Percentiles rank a stretch among this genome's conserved stretches.
Conservation (phyloP, 2,329 filamentous ascomycete species). For the Pezicula rhizophila region DNA sequence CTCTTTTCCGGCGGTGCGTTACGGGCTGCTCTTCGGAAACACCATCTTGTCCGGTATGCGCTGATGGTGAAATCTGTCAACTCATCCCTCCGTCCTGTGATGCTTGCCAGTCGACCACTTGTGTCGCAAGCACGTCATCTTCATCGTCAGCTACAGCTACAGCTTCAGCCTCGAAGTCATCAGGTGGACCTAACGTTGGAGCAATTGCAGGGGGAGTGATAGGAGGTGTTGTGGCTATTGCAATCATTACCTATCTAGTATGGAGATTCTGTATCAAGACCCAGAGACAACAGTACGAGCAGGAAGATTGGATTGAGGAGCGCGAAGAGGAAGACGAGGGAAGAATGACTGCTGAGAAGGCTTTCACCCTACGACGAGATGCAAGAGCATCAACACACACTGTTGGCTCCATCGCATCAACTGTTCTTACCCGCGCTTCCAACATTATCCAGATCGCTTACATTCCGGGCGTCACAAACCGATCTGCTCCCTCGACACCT, state of each 20-base stretch:
- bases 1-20: slow-evolving; percentile 53
- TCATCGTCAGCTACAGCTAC: slow-evolving; percentile 14
- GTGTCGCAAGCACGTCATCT: slow-evolving; percentile 34
- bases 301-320: slow-evolving; percentile 49
- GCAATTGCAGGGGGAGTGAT: slow-evolving; percentile 90
- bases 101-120: slow-evolving; percentile 51
- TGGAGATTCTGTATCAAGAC: slow-evolving; percentile 86
- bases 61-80: slow-evolving; percentile 48
- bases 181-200: slow-evolving; percentile 59
- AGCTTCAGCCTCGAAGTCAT: slow-evolving; percentile 24
- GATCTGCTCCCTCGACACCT: slow-evolving; percentile 77
- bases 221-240: slow-evolving; percentile 72
- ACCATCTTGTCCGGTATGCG: slow-evolving; percentile 56
- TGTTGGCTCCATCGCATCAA: slow-evolving; percentile 89
- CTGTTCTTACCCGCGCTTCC: slow-evolving; percentile 88
- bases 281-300: slow-evolving; percentile 61
- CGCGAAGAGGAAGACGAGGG: slow-evolving; percentile 39
- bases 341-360: slow-evolving; percentile 46
- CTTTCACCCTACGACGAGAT: slow-evolving; percentile 47
- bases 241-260: slow-evolving; percentile 69
- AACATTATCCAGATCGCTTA: slow-evolving; percentile 99
- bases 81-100: slow-evolving; percentile 54
- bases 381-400: slow-evolving; percentile 74
- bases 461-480: slow-evolving; percentile 93
- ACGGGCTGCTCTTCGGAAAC: slow-evolving; percentile 41